Conservation (phyloP, 768 basidiomycete species). For the Leucosporidium scottii region DNA sequence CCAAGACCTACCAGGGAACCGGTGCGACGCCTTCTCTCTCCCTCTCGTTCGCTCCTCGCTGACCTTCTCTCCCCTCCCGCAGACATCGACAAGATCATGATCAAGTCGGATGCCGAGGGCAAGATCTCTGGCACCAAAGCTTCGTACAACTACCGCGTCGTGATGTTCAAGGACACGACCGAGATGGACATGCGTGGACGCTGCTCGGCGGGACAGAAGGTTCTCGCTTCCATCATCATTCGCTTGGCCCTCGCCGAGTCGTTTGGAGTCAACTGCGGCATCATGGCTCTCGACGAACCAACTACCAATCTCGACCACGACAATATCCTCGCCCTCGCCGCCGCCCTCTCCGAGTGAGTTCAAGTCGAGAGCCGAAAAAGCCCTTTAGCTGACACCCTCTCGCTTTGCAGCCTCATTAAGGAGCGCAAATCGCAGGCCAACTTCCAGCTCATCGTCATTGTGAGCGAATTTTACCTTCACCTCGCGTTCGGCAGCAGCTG, state of each 20-base stretch:
- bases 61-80: background rate
- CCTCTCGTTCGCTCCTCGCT: background rate
- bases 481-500: too few species aligned
- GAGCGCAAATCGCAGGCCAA: conserved; percentile 81
- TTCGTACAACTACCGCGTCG: conserved; percentile 96
- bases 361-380: background rate
- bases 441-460: conserved; percentile 85
- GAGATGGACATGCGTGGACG: conserved; percentile 99
- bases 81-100: conserved; percentile 98
- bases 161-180: conserved; percentile 98
- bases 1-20: conserved; percentile 97
- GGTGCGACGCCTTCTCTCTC: conserved; percentile 50
- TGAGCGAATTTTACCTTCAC: background rate
- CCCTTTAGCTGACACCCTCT: background rate
- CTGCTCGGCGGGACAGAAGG: conserved; percentile 97
- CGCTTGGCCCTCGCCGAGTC: conserved; percentile 93
- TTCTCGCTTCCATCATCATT: conserved; percentile 96
- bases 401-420: conserved; percentile 68
- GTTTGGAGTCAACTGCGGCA: conserved; percentile 95
- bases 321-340: conserved; percentile 89
- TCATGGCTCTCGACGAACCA: conserved; percentile 93
- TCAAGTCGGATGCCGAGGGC: conserved; percentile 87
- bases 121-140: conserved; percentile 59
- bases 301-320: conserved; percentile 94
- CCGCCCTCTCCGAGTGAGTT: conserved; percentile 81